Percentiles rank a stretch among this genome's conserved stretches.
Conservation (phyloP, 129 eudicot genomes). For the Centrapalus pauciflorus region DNA sequence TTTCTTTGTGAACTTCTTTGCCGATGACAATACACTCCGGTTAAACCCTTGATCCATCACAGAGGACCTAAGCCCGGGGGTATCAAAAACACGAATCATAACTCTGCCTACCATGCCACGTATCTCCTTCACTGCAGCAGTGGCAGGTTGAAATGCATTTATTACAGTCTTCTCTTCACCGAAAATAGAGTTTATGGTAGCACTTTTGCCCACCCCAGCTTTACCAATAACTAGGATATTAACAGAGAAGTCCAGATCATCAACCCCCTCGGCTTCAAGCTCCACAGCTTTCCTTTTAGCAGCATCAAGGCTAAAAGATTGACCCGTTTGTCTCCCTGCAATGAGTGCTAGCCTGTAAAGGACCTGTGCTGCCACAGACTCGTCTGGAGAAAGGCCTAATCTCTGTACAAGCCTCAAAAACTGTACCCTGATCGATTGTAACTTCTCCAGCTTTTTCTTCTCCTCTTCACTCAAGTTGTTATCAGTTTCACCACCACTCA, state of each 20-base stretch:
- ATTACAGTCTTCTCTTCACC: constrained; percentile 76
- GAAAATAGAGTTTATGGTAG: constrained; percentile 81
- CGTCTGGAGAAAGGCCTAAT: constrained; percentile 74
- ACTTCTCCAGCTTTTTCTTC: constrained; percentile 70
- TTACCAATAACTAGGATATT: constrained; percentile 82
- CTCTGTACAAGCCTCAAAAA: constrained; percentile 77
- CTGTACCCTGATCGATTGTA: constrained; percentile 73
- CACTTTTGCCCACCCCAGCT: constrained; percentile 98
- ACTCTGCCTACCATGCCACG: constrained; percentile 72
- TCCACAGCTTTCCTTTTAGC: constrained; percentile 64
- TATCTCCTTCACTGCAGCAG: constrained; percentile 56
- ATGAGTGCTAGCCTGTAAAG: constrained; percentile 71
- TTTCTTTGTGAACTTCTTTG: constrained; percentile 69
- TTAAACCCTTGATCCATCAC: constrained; percentile 71
- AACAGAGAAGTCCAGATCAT: constrained; percentile 61
- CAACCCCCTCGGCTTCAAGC: constrained; percentile 62
- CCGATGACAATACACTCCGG: constrained; percentile 64
- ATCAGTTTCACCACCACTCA: constrained; percentile 46
- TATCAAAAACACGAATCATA: constrained; percentile 63
- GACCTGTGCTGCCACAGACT: constrained; percentile 80
- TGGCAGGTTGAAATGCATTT: constrained; percentile 74
- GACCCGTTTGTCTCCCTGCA: constrained; percentile 74
- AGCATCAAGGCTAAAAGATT: constrained; percentile 55
- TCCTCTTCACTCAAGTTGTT: constrained; percentile 74
- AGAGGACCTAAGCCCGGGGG: constrained; percentile 84